Percentiles rank a stretch among this genome's conserved stretches.
Evolutionary conservation across 1,284 basidiomycete species (phyloP).

Genomic region (Ustilago esculenta): DNA sequence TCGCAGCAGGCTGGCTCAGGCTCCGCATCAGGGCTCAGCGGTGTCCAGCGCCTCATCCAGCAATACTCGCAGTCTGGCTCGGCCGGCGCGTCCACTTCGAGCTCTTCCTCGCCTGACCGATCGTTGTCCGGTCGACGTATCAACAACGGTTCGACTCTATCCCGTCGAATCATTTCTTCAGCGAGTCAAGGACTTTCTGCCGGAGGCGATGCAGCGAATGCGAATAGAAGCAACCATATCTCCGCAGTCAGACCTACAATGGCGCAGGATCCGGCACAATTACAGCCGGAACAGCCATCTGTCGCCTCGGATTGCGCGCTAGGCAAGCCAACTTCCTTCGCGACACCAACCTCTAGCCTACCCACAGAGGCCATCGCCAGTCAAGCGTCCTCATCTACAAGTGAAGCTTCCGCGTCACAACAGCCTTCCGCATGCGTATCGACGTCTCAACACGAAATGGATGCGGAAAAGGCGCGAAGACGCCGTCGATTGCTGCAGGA

Average conservation of each 20-base stretch:
- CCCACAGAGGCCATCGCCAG: background rate
- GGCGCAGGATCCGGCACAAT: background rate
- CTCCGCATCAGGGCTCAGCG: constrained; percentile 7
- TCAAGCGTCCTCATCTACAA: background rate
- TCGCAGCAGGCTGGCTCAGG: background rate
- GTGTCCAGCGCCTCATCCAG: constrained; percentile 41
- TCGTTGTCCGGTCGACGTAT: constrained; percentile 10
- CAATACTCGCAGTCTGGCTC: constrained; percentile 31
- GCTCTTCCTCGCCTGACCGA: constrained; percentile 10
- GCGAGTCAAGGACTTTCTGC: background rate
- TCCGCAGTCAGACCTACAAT: background rate
- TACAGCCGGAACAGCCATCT: constrained; percentile 5
- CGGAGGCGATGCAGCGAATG: background rate
- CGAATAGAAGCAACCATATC: constrained; percentile 1
- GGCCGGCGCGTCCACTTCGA: constrained; percentile 3
- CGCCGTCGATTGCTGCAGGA: constrained; percentile 35
- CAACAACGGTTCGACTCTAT: background rate
- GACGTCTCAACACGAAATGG: constrained; percentile 8
- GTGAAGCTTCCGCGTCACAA: background rate
- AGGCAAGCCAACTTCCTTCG: constrained; percentile 3
- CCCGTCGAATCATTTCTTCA: constrained; percentile 3
- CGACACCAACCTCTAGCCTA: constrained; percentile 2
- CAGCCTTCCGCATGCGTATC: constrained; percentile 1
- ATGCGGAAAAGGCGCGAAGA: constrained; percentile 18
- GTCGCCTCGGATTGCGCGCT: background rate